A percentile compares a stretch with the other conserved stretches of the same genome.
Evolutionary conservation across 345 rosid species (phyloP).

Genomic region (thale cress (Arabidopsis thaliana)): DNA sequence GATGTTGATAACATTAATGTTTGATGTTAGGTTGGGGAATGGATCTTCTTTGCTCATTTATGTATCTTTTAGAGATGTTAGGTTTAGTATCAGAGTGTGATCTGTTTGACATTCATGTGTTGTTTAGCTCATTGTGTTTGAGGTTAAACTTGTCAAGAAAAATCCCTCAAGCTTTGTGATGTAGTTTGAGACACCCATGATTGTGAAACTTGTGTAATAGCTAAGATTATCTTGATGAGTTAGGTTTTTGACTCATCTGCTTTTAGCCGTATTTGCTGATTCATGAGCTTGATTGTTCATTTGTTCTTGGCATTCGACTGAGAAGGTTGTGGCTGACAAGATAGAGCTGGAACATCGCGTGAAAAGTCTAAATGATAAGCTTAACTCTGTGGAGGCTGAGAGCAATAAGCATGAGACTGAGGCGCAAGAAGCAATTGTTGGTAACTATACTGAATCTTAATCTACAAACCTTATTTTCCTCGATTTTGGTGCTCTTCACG

Average conservation of each 20-base stretch:
- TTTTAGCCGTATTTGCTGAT: slow-evolving; percentile 9
- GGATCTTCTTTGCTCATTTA: slow-evolving; percentile 16
- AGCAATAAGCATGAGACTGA: slow-evolving; percentile 60
- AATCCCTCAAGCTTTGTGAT: neutral
- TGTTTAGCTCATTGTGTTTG: neutral
- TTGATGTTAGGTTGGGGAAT: slow-evolving; percentile 14
- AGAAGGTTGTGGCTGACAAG: slow-evolving; percentile 55
- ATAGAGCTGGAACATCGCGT: slow-evolving; percentile 64
- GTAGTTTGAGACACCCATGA: neutral
- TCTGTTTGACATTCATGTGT: slow-evolving; percentile 11
- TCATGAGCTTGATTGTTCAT: slow-evolving; percentile 28
- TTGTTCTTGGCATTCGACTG: slow-evolving; percentile 42
- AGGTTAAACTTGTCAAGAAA: neutral
- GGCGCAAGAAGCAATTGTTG: slow-evolving; percentile 62
- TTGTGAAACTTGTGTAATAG: neutral
- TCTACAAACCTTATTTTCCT: neutral
- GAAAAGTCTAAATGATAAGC: slow-evolving; percentile 57
- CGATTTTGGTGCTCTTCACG: neutral
- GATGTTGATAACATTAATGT: slow-evolving; percentile 20
- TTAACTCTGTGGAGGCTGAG: slow-evolving; percentile 58
- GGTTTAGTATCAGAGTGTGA: neutral
- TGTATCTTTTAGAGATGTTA: slow-evolving; percentile 5
- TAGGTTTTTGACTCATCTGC: neutral
- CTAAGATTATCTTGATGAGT: neutral
- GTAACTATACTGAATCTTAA: slow-evolving; percentile 44